Percentiles rank a stretch among this genome's conserved stretches.
These are phyloP conservation scores for Phaeoacremonium minimum DNA, from an alignment of 2,329 filamentous ascomycete genomes.

Conservation along the genomic window DNA sequence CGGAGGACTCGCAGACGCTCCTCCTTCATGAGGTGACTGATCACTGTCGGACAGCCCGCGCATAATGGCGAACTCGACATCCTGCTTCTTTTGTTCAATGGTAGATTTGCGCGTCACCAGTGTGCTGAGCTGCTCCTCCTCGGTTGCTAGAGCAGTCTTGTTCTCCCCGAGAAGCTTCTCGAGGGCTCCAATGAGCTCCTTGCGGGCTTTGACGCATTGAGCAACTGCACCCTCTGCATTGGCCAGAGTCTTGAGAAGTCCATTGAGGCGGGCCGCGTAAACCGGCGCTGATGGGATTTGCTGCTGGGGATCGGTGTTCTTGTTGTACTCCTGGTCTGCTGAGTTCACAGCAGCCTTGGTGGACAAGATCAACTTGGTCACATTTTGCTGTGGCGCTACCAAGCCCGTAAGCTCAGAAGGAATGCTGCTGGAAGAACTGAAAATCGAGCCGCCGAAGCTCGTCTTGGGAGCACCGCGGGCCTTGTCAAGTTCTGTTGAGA, in stretches of 20 bases:
- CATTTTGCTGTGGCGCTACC: slow-evolving; percentile 67
- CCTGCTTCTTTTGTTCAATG: slow-evolving; percentile 77
- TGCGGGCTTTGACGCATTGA: slow-evolving; percentile 82
- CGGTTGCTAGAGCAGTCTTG: slow-evolving; percentile 62
- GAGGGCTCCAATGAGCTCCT: slow-evolving; percentile 70
- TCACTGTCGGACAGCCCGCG: slow-evolving; percentile 63
- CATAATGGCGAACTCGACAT: slow-evolving; percentile 91
- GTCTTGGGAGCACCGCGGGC: slow-evolving; percentile 47
- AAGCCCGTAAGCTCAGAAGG: slow-evolving; percentile 75
- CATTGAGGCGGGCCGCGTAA: slow-evolving; percentile 83
- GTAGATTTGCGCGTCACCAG: slow-evolving; percentile 63
- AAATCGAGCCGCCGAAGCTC: slow-evolving; percentile 60
- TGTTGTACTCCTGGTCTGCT: slow-evolving; percentile 79
- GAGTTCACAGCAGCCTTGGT: slow-evolving; percentile 63
- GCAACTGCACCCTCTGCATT: slow-evolving; percentile 85
- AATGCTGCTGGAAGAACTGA: slow-evolving; percentile 55
- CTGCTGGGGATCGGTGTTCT: slow-evolving; percentile 68
- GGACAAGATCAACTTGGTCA: slow-evolving; percentile 68
- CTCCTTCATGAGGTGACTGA: slow-evolving; percentile 40
- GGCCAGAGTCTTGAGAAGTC: slow-evolving; percentile 83
- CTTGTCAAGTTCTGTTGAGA: slow-evolving; percentile 55
- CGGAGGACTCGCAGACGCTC: slow-evolving; percentile 38
- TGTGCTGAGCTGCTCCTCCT: slow-evolving; percentile 62
- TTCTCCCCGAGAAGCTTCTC: slow-evolving; percentile 79
- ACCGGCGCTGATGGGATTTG: slow-evolving; percentile 78